Base-by-base conservation (phyloP, 2,329 filamentous ascomycete genomes). In the Colletotrichum australisinense region DNA sequence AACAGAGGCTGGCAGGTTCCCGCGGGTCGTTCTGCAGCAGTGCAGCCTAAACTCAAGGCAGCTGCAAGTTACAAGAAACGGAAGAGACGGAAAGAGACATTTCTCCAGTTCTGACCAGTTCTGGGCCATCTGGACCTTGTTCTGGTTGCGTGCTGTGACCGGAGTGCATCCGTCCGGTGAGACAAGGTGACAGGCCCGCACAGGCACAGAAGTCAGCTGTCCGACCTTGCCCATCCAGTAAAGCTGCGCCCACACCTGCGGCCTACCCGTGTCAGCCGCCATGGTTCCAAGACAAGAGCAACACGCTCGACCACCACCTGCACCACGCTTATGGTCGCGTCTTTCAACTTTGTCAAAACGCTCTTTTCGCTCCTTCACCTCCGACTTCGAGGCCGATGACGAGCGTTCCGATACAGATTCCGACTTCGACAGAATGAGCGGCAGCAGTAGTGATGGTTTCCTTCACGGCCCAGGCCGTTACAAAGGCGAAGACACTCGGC, bases 401-500 rank as follows among this genome's bases (percentile, higher is more conserved):
- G 92, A 93, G 80, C 87, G 86, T 72, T 93, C 91, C 38, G 86
- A 83, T 55, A 84, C 81, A 66, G 78, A 80, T 76, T 77, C 77
- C 65, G 77, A 78, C 52, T 74, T 74, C 67, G 65, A 75, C 73
- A 78, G 77, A 69, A 85, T 84, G 81, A 84, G 80, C 71, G 76
- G 79, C 76, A 77, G 77, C 73, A 81, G 80, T 75, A 80, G 80
- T 77, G 81, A 84, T 75, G 78, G 80, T 76, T 84, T 80, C 73
- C 77, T 80, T 76, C 78, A 80, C 75, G 81, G 63, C 49, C 62
- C 38, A n/a, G 60, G 55, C 67, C 88, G 90, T 70, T 98, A 97
- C 81, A 87, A 88, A 2, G 95, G 94, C 74, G 95, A 98, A 81
- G 97, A 99, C 83, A 94, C 92, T 28, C 89, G 96, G n/a, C 90